Percentiles rank a stretch among this genome's conserved stretches.
phyloP scores from a whole-genome alignment of 2,329 filamentous ascomycete genomes.

The Paecilomyces sp. region DNA sequence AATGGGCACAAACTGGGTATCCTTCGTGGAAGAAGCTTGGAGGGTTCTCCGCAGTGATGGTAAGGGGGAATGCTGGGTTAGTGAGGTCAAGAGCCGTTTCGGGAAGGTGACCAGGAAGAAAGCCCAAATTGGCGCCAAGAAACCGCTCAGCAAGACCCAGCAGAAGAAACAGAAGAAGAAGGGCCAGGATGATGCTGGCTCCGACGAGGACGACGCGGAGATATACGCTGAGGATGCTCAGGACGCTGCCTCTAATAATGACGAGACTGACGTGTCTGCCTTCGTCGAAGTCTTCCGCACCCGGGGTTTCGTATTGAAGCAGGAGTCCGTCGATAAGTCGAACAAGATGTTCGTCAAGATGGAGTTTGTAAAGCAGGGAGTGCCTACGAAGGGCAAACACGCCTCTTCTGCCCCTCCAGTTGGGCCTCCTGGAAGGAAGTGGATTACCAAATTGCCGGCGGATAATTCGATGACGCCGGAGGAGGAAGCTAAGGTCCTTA shows the following conservation, averaged over 20 bases:
- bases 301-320: slow-evolving; percentile 77
- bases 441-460: slow-evolving; percentile 50
- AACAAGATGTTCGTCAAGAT: slow-evolving; percentile 99
- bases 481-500: slow-evolving; percentile 65
- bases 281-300: slow-evolving; percentile 78
- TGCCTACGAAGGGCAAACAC: slow-evolving; percentile 70
- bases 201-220: slow-evolving; percentile 45
- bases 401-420: slow-evolving; percentile 25
- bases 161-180: slow-evolving; percentile 39
- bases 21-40: slow-evolving; percentile 94
- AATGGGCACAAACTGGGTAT: slow-evolving; percentile 98
- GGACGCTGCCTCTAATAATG: slow-evolving; percentile 51
- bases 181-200: slow-evolving; percentile 39
- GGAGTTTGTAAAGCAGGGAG: slow-evolving; percentile 80
- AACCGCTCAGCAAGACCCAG: slow-evolving; percentile 33
- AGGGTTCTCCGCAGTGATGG: slow-evolving; percentile 82
- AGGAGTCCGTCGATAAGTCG: slow-evolving; percentile 65
- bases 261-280: slow-evolving; percentile 77
- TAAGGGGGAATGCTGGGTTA: slow-evolving; percentile 82
- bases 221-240: slow-evolving; percentile 43
- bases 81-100: slow-evolving; percentile 94
- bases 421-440: slow-evolving; percentile 31
- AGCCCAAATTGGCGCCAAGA: slow-evolving; percentile 29
- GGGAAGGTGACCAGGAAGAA: slow-evolving; percentile 48
- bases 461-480: slow-evolving; percentile 51